Conservation (phyloP, 2,329 filamentous ascomycete species). For the Cladosporium sp. region DNA sequence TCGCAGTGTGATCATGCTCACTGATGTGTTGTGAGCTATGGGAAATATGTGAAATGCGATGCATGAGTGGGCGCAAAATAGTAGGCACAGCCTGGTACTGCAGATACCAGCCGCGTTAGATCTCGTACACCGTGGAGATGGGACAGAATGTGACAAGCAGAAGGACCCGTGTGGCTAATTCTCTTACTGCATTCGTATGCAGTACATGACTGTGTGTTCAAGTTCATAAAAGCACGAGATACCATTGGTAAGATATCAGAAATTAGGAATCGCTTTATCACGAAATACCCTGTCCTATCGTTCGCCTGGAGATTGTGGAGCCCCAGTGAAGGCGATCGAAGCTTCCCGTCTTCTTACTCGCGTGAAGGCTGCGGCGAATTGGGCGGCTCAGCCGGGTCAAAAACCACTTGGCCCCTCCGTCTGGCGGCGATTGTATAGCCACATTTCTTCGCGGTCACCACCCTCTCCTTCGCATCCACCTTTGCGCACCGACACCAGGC, state of each 20-base stretch:
- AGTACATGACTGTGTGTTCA: background rate
- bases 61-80: background rate
- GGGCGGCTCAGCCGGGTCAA: background rate
- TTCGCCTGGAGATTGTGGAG: conserved; percentile 2
- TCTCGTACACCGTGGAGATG: background rate
- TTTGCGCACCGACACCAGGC: conserved; percentile 5
- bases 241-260: background rate
- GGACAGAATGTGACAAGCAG: background rate
- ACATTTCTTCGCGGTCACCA: background rate
- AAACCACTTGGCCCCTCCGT: conserved; percentile 2
- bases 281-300: background rate
- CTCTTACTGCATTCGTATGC: background rate
- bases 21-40: background rate
- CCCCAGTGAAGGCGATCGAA: background rate
- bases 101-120: background rate
- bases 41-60: background rate
- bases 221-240: background rate
- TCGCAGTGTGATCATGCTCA: conserved; percentile 26
- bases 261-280: background rate
- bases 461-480: background rate
- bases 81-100: background rate
- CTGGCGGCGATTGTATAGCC: background rate
- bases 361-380: background rate
- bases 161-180: background rate
- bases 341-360: background rate